phyloP scores from a whole-genome alignment of 305 asterid species.

The Fraxinus sp. region DNA sequence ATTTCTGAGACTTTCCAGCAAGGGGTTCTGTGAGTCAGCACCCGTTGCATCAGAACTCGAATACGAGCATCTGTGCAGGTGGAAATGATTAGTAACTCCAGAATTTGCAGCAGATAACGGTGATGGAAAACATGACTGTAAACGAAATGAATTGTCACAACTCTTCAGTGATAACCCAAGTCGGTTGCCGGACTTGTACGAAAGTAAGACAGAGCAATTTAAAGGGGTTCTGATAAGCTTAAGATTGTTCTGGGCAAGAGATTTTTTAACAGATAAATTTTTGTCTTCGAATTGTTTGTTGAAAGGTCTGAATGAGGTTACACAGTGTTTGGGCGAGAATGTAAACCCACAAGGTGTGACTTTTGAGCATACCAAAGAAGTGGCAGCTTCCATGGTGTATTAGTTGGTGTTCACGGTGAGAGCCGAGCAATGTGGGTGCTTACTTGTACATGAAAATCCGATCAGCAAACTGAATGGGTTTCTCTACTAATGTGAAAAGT shows the following conservation, averaged over 20 bases:
- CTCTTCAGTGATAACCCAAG: background rate
- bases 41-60: slow-evolving; percentile 30
- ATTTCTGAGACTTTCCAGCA: slow-evolving; percentile 23
- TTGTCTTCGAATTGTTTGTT: slow-evolving; percentile 52
- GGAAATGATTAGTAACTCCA: slow-evolving; percentile 19
- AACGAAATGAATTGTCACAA: slow-evolving; percentile 12
- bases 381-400: slow-evolving; percentile 47
- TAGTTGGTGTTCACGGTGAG: slow-evolving; percentile 6
- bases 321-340: slow-evolving; percentile 16
- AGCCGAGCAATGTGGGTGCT: background rate
- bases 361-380: slow-evolving; percentile 50
- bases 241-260: background rate
- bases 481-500: background rate
- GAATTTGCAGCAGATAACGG: slow-evolving; percentile 11
- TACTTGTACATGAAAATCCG: background rate
- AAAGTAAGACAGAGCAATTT: slow-evolving; percentile 6
- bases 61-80: slow-evolving; percentile 36
- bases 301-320: slow-evolving; percentile 44
- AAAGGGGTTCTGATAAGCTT: slow-evolving; percentile 22
- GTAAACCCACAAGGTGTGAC: slow-evolving; percentile 40
- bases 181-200: slow-evolving; percentile 1
- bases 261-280: slow-evolving; percentile 15
- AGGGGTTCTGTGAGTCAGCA: slow-evolving; percentile 25
- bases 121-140: slow-evolving; percentile 9
- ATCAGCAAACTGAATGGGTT: background rate